phyloP scores from a whole-genome alignment of 1,139 yeast species.

The Pichia norvegensis region DNA sequence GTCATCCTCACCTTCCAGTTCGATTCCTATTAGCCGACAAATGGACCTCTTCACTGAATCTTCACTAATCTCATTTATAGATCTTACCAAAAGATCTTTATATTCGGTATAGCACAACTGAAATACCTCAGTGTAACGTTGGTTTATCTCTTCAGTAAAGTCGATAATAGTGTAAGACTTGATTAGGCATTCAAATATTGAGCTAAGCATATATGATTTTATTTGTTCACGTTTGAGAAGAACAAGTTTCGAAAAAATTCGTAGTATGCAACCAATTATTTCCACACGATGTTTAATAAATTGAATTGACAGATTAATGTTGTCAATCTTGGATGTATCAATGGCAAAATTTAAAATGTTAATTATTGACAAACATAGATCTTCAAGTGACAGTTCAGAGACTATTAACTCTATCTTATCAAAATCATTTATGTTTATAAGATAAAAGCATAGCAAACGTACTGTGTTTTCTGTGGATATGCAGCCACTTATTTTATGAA shows the following conservation, averaged over 20 bases:
- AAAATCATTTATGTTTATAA: conserved; percentile 4
- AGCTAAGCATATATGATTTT: conserved; percentile 16
- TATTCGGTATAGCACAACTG: conserved; percentile 9
- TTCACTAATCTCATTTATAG: conserved; percentile 14
- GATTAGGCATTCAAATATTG: conserved; percentile 20
- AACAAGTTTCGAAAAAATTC: conserved; percentile 13
- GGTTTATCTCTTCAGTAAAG: conserved; percentile 1
- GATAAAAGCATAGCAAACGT: conserved; percentile 20
- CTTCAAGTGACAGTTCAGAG: conserved; percentile 17
- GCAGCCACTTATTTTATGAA: conserved; percentile 13
- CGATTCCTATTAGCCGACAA: conserved; percentile 4
- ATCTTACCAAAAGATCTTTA: conserved; percentile 14
- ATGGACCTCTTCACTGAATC: conserved; percentile 5
- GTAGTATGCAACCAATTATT: conserved; percentile 19
- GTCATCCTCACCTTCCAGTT: not conserved
- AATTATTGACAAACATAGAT: conserved; percentile 19
- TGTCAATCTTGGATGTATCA: conserved; percentile 23
- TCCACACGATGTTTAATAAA: conserved; percentile 21
- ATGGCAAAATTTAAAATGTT: conserved; percentile 17
- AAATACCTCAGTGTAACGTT: conserved; percentile 2
- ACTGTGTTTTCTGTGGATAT: conserved; percentile 24
- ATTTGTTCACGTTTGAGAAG: conserved; percentile 7
- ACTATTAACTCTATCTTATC: conserved; percentile 8
- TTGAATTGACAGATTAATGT: conserved; percentile 25
- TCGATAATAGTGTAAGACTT: conserved; percentile 13